Percentiles rank a stretch among this genome's conserved stretches.
Evolutionary conservation across 192 early-diverging fungal species (phyloP).

Genomic region (Coemansia sp.): DNA sequence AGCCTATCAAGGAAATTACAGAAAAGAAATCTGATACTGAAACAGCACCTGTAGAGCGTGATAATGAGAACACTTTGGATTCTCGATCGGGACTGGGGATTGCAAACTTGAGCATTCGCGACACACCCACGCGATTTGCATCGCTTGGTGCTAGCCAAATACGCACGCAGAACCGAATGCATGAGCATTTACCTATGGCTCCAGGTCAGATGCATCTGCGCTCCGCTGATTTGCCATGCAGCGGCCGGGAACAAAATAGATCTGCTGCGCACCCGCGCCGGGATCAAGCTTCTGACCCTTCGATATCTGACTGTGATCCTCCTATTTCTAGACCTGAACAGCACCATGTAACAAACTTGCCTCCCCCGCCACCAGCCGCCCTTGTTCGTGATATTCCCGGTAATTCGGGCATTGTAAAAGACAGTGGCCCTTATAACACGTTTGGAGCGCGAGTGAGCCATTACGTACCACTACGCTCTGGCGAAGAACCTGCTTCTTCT

Average conservation of each 20-base stretch:
- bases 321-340: too few relatives aligned
- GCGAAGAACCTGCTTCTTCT: not conserved
- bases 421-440: not conserved
- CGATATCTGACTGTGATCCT: too few relatives aligned
- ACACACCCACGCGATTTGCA: slow-evolving; percentile 12
- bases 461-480: slow-evolving; percentile 13
- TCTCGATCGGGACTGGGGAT: slow-evolving; percentile 21
- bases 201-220: slow-evolving; percentile 1
- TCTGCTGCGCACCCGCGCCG: too few relatives aligned
- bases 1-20: not conserved
- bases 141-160: slow-evolving; percentile 8
- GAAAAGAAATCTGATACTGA: not conserved
- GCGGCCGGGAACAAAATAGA: too few relatives aligned
- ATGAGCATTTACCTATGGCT: too few relatives aligned
- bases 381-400: not conserved
- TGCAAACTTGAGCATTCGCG: slow-evolving; percentile 10
- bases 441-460: slow-evolving; percentile 3
- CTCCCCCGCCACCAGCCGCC: slow-evolving; percentile 9
- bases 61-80: not conserved
- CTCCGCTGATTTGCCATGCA: not conserved
- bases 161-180: not conserved
- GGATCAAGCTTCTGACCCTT: too few relatives aligned
- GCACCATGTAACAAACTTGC: not conserved
- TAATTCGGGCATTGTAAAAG: not conserved
- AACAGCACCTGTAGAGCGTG: not conserved